These are phyloP conservation scores for Multifurca ochricompacta DNA, from an alignment of 768 basidiomycete species.

Conservation along the genomic window DNA sequence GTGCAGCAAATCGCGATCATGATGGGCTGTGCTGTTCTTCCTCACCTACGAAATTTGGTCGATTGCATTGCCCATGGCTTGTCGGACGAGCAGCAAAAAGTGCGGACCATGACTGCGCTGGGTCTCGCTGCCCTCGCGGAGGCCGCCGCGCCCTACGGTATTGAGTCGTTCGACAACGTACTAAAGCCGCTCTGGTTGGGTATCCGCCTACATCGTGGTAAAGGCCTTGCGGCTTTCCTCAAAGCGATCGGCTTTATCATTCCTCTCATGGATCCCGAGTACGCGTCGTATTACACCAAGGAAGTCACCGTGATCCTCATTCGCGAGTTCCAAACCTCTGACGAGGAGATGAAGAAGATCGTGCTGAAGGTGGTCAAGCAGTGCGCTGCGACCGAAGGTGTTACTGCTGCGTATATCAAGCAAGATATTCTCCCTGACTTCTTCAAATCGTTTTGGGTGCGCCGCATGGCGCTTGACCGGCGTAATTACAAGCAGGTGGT, in stretches of 20 bases:
- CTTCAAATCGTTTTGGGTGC: slow-evolving; percentile 99
- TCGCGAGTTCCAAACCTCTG: slow-evolving; percentile 97
- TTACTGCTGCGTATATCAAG: slow-evolving; percentile 91
- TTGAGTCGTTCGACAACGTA: slow-evolving; percentile 98
- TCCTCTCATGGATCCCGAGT: slow-evolving; percentile 99
- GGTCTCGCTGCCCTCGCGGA: slow-evolving; percentile 92
- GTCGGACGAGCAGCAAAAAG: slow-evolving; percentile 93
- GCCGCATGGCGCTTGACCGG: slow-evolving; percentile 94
- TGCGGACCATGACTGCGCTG: slow-evolving; percentile 91
- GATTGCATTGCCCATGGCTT: slow-evolving; percentile 92
- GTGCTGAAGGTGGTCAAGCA: slow-evolving; percentile 99
- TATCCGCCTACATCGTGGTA: slow-evolving; percentile 91
- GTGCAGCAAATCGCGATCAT: slow-evolving; percentile 99
- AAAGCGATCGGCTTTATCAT: slow-evolving; percentile 99
- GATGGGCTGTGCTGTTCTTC: slow-evolving; percentile 99
- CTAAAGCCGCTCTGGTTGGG: slow-evolving; percentile 91
- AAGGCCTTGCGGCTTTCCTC: slow-evolving; percentile 89
- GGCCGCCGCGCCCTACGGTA: slow-evolving; percentile 96
- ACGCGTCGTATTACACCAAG: slow-evolving; percentile 98
- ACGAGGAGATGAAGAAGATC: slow-evolving; percentile 99
- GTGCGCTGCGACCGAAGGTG: slow-evolving; percentile 97
- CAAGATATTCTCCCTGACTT: slow-evolving; percentile 98
- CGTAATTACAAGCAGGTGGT: slow-evolving; percentile 97
- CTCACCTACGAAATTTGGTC: slow-evolving; percentile 93
- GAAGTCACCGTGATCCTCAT: slow-evolving; percentile 96